These are phyloP conservation scores for Xylariaceae sp. DNA, from an alignment of 2,329 filamentous ascomycete genomes.

Conservation along the genomic window DNA sequence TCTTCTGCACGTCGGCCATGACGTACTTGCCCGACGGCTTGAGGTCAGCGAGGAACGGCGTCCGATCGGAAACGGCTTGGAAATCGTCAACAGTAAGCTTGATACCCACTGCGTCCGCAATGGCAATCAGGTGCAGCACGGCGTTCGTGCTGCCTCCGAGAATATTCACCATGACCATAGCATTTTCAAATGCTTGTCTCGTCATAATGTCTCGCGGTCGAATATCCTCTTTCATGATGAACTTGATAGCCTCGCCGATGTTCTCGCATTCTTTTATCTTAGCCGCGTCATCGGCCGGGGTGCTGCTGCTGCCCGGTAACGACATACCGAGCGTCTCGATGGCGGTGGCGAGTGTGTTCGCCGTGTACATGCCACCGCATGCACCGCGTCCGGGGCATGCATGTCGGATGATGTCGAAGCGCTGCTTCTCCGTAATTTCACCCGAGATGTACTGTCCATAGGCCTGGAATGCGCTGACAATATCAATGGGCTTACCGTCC, in stretches of 20 bases:
- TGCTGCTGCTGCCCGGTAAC: conserved; percentile 80
- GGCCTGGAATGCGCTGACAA: conserved; percentile 96
- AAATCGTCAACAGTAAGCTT: conserved; percentile 86
- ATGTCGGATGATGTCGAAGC: conserved; percentile 92
- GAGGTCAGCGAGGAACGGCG: conserved; percentile 78
- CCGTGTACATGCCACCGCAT: conserved; percentile 85
- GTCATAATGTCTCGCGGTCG: conserved; percentile 78
- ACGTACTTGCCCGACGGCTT: conserved; percentile 88
- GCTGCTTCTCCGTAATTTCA: conserved; percentile 85
- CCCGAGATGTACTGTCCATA: conserved; percentile 94
- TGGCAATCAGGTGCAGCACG: conserved; percentile 82
- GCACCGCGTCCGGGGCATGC: conserved; percentile 85
- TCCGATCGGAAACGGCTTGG: conserved; percentile 78
- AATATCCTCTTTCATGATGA: conserved; percentile 75
- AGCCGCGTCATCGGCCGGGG: conserved; percentile 71
- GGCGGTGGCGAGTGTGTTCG: conserved; percentile 75
- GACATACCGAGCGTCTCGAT: conserved; percentile 77
- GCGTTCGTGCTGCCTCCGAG: conserved; percentile 86
- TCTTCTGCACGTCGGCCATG: conserved; percentile 82
- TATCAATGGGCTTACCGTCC: conserved; percentile 79
- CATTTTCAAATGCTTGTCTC: conserved; percentile 79
- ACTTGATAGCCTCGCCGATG: conserved; percentile 74
- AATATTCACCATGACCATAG: conserved; percentile 81
- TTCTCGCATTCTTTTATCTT: conserved; percentile 74
- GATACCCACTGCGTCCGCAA: conserved; percentile 78